Percentiles rank a stretch among this genome's conserved stretches.
Evolutionary conservation across 148 eudicot genomes (phyloP).

Genomic region (Nepenthes mirabilis): DNA sequence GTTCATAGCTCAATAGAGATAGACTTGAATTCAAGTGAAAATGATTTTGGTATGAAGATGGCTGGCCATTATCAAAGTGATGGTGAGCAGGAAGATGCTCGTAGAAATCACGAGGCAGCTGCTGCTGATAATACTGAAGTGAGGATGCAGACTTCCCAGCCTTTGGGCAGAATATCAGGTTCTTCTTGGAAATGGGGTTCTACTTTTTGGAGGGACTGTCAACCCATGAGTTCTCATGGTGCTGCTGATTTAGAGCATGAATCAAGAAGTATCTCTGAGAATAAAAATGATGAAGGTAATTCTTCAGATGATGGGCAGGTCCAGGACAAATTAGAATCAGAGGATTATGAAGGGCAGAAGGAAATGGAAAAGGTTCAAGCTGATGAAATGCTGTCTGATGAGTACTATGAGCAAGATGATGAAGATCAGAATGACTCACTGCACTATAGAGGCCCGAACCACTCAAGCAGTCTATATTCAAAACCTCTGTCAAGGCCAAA

Average conservation of each 20-base stretch:
- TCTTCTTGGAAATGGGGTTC: constrained; percentile 68
- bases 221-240: constrained; percentile 25
- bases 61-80: constrained; percentile 29
- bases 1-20: constrained; percentile 31
- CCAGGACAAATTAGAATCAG: constrained; percentile 34
- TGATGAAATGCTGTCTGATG: constrained; percentile 97
- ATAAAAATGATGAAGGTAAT: constrained; percentile 51
- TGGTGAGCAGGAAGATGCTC: constrained; percentile 21
- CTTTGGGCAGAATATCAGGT: constrained; percentile 33
- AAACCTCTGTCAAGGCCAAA: constrained; percentile 29
- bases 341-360: constrained; percentile 34
- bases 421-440: constrained; percentile 64
- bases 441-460: constrained; percentile 30
- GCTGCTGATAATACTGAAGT: constrained; percentile 23
- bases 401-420: constrained; percentile 90
- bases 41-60: constrained; percentile 32
- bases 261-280: constrained; percentile 69
- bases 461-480: constrained; percentile 23
- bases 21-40: constrained; percentile 48
- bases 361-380: constrained; percentile 43
- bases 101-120: constrained; percentile 22
- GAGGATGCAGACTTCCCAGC: constrained; percentile 26
- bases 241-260: constrained; percentile 42
- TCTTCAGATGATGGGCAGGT: constrained; percentile 24
- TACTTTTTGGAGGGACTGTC: constrained; percentile 61